Evolutionary conservation across 257 asterid genomes (phyloP).

Genomic region (Euphrasia confusa): DNA sequence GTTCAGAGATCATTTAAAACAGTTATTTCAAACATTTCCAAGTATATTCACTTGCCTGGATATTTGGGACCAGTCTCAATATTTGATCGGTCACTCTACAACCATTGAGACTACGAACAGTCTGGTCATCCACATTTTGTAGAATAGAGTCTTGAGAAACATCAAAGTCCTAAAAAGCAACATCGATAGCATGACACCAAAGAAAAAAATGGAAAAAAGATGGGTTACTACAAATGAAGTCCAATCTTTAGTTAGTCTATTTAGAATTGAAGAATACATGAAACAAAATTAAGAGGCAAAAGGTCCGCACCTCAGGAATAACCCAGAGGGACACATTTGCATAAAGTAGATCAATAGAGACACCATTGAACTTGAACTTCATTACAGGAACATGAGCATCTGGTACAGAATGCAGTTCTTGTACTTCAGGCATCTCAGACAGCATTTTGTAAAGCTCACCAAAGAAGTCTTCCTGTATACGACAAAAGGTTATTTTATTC

Average conservation of each 20-base stretch:
- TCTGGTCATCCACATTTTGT: slow-evolving; percentile 79
- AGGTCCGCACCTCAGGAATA: slow-evolving; percentile 67
- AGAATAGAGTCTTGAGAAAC: slow-evolving; percentile 69
- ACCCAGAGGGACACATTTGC: slow-evolving; percentile 75
- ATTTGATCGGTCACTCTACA: slow-evolving; percentile 86
- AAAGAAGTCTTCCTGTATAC: slow-evolving; percentile 64
- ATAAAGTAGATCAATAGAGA: slow-evolving; percentile 77
- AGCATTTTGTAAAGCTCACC: slow-evolving; percentile 75
- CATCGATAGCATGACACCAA: background rate
- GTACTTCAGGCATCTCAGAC: slow-evolving; percentile 76
- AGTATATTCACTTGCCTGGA: slow-evolving; percentile 44
- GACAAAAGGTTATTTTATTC: slow-evolving; percentile 22
- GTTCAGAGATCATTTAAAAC: slow-evolving; percentile 18
- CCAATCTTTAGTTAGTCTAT: too few relatives aligned
- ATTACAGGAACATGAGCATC: slow-evolving; percentile 88
- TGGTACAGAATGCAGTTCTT: slow-evolving; percentile 76
- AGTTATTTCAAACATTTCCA: slow-evolving; percentile 13
- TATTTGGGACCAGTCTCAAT: slow-evolving; percentile 76
- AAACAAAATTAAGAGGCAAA: background rate
- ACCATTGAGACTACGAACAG: slow-evolving; percentile 89
- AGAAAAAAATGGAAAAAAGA: too few relatives aligned
- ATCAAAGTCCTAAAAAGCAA: slow-evolving; percentile 59
- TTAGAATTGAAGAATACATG: too few relatives aligned
- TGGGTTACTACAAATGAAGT: too few relatives aligned
- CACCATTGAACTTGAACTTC: slow-evolving; percentile 74